Evolutionary conservation across 2,329 filamentous ascomycete genomes (phyloP).

Genomic region (Lachnellula cervina): DNA sequence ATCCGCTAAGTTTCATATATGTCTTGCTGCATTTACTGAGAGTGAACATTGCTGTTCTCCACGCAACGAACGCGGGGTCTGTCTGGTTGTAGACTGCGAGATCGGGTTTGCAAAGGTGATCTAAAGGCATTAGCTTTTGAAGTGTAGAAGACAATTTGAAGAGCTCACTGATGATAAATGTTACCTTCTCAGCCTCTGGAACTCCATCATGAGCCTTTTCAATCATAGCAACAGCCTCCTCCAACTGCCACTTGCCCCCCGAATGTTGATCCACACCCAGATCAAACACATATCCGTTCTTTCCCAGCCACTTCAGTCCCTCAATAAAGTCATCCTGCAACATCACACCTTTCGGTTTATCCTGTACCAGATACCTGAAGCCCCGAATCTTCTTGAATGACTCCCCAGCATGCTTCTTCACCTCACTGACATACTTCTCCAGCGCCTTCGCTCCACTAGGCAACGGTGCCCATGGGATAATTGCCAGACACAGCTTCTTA

Average conservation of each 20-base stretch:
- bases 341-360: constrained; percentile 64
- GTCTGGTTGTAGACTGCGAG: constrained; percentile 56
- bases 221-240: constrained; percentile 68
- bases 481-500: constrained; percentile 56
- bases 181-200: constrained; percentile 49
- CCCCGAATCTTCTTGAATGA: constrained; percentile 66
- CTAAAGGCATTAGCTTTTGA: constrained; percentile 37
- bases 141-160: not conserved
- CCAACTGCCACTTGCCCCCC: constrained; percentile 69
- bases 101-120: constrained; percentile 88
- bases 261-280: constrained; percentile 75
- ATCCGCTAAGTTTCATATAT: constrained; percentile 92
- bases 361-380: constrained; percentile 78
- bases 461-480: constrained; percentile 84
- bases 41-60: constrained; percentile 63
- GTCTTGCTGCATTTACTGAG: constrained; percentile 60
- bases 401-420: constrained; percentile 56
- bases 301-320: constrained; percentile 59
- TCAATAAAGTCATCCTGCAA: constrained; percentile 60
- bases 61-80: constrained; percentile 51
- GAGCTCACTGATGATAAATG: constrained; percentile 31
- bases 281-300: constrained; percentile 67
- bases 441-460: constrained; percentile 58
- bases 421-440: constrained; percentile 58
- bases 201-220: constrained; percentile 59